Conservation (phyloP, 1,284 basidiomycete species). For the Tilletia indica region DNA sequence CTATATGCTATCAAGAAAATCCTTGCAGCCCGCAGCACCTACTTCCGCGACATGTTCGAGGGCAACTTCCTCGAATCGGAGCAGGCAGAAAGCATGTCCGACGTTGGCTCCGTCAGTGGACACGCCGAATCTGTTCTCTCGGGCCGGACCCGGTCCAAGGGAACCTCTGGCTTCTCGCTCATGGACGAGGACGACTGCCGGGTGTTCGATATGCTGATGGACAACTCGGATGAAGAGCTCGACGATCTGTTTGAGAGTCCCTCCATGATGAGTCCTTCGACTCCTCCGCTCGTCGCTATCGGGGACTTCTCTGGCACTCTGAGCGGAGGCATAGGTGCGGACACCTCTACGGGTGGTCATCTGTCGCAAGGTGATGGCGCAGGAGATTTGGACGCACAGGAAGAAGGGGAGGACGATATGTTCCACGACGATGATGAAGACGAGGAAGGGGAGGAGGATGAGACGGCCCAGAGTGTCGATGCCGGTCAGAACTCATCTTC, state of each 20-base stretch:
- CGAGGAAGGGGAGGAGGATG: not conserved
- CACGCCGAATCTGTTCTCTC: not conserved
- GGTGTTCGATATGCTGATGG: slow-evolving; percentile 29
- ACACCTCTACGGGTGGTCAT: not conserved
- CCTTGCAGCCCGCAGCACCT: slow-evolving; percentile 55
- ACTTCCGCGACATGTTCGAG: slow-evolving; percentile 54
- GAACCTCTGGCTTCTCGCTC: not conserved
- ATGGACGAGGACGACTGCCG: slow-evolving; percentile 27
- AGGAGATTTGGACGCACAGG: not conserved
- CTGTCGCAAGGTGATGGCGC: not conserved
- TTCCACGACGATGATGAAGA: slow-evolving; percentile 9
- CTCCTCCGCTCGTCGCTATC: not conserved
- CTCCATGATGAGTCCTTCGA: not conserved
- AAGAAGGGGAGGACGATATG: not conserved
- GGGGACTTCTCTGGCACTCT: not conserved
- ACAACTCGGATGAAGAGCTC: slow-evolving; percentile 34
- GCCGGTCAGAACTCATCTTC: slow-evolving; percentile 7
- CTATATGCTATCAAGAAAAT: slow-evolving; percentile 58
- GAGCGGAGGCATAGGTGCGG: not conserved
- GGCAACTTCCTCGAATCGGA: slow-evolving; percentile 51
- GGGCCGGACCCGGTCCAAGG: slow-evolving; percentile 20
- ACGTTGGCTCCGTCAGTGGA: not conserved
- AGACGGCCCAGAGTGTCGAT: not conserved
- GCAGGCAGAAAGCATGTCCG: slow-evolving; percentile 19
- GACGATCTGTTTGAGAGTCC: slow-evolving; percentile 20